Evolutionary conservation across 2,329 filamentous ascomycete species (phyloP).

Genomic region (Arthrobotrys iridis): DNA sequence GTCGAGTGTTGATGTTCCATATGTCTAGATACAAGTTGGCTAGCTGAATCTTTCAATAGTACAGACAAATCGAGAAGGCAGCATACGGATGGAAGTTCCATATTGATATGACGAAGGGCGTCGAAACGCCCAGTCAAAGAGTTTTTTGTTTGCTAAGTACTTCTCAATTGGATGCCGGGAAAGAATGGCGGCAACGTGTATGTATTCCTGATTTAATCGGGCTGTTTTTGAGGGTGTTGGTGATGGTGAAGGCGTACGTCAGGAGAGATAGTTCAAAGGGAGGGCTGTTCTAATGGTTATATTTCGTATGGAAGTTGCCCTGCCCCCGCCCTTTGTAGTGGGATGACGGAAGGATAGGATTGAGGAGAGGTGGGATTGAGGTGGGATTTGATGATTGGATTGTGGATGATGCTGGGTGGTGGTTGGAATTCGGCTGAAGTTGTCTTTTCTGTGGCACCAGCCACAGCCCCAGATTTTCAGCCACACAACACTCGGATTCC

Average conservation of each 20-base stretch:
- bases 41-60: background rate
- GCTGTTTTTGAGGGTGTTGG: background rate
- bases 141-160: background rate
- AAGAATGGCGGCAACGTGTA: background rate
- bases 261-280: background rate
- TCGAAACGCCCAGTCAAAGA: slow-evolving; percentile 42
- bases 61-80: background rate
- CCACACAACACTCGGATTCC: background rate
- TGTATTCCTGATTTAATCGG: slow-evolving; percentile 15
- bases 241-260: background rate
- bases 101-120: slow-evolving; percentile 26
- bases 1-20: slow-evolving; percentile 56
- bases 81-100: slow-evolving; percentile 49
- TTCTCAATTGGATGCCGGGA: slow-evolving; percentile 21
- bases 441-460: slow-evolving; percentile 42
- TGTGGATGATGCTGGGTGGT: slow-evolving; percentile 11
- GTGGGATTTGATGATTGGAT: slow-evolving; percentile 31
- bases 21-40: slow-evolving; percentile 52
- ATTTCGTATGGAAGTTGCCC: background rate
- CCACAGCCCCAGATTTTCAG: background rate
- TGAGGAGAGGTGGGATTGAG: background rate
- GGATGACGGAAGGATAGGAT: background rate
- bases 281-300: background rate
- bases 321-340: background rate
- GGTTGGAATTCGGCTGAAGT: slow-evolving; percentile 43